Evolutionary conservation across 2,329 filamentous ascomycete species (phyloP), one percentile per base, ranked within the genome.

Genomic region (Colletotrichum simmondsii): DNA sequence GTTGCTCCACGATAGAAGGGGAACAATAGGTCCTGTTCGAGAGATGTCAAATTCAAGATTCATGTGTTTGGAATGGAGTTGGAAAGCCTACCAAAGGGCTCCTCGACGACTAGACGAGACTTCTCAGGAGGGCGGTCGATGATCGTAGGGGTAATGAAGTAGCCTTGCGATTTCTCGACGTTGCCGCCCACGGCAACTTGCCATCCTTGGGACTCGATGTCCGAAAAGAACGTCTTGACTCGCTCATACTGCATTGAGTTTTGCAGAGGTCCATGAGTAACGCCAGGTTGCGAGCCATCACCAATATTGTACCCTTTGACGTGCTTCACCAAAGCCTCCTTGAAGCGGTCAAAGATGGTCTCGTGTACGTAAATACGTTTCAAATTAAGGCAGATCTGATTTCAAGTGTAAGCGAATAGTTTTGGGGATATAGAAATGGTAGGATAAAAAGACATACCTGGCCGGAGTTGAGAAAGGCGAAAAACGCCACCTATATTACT

Each of bases 161-260:
- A 68, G 8, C 65, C 65, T 24, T 68, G 57, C 2, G 66, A 68
- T 14, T 54, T 30, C 6, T 62, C 24, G 4, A 72, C 53, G 8
- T 67, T 49, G 35, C 68, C 68, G 8, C 68, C 68, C 3, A 67
- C 68, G 5, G 68, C 68, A 4, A 71, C 68, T 19, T 71, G 32
- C 68, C 68, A 71, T 14, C 68, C 68, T 26, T 71, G 68, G 12
- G 68, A 67, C 22, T 71, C 37, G 46, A 71, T 71, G n/a, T 71
- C 68, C 26, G n/a, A 35, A 6, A 71, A 71, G 26, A 71, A 71
- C 1, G 63, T 67, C 35, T 68, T 71, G 56, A 71, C 68, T 26
- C 68, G 24, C 26, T 71, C 68, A n/a, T 54, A 93, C 79, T 93
- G 92, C 86, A 90, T 88, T 73, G 85, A 81, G 80, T 93, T 93